These are phyloP conservation scores for Symmetrospora coprosmae DNA, from an alignment of 768 basidiomycete species.

Conservation along the genomic window DNA sequence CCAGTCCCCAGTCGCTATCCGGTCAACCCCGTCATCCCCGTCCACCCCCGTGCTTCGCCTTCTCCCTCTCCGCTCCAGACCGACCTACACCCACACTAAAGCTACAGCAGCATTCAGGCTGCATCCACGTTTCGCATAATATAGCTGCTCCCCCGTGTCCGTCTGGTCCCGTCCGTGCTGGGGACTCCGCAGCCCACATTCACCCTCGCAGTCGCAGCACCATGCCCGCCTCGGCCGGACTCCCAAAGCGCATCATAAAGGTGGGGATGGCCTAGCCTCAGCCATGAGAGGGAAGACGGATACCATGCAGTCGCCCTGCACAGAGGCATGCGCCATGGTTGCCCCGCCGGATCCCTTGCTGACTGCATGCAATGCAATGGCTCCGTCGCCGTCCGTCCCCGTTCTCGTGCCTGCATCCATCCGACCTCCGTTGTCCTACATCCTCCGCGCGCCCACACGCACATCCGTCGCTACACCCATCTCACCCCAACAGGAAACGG, in stretches of 20 bases:
- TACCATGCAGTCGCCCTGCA: not conserved
- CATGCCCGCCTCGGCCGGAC: slow-evolving; percentile 13
- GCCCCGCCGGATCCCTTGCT: not conserved
- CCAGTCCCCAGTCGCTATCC: not conserved
- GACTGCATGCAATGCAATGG: not conserved
- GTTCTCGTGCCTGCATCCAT: not conserved
- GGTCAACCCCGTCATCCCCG: not conserved
- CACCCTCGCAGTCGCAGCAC: too few relatives aligned
- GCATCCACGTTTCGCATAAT: too few relatives aligned
- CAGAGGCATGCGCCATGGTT: not conserved
- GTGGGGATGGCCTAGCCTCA: not conserved
- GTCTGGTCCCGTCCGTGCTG: too few relatives aligned
- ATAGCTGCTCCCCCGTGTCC: too few relatives aligned
- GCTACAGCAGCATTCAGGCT: too few relatives aligned
- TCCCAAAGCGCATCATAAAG: slow-evolving; percentile 34
- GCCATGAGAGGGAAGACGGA: too few relatives aligned
- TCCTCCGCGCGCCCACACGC: not conserved
- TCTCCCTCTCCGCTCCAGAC: too few relatives aligned
- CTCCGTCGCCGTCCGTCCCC: not conserved
- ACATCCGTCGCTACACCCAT: not conserved
- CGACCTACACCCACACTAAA: too few relatives aligned
- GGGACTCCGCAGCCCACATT: too few relatives aligned
- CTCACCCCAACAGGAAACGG: slow-evolving; percentile 77
- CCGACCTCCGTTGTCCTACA: not conserved
- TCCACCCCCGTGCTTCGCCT: too few relatives aligned